These are phyloP conservation scores for Cynara cardunculus DNA, from an alignment of 129 eudicot species.

Conservation along the genomic window DNA sequence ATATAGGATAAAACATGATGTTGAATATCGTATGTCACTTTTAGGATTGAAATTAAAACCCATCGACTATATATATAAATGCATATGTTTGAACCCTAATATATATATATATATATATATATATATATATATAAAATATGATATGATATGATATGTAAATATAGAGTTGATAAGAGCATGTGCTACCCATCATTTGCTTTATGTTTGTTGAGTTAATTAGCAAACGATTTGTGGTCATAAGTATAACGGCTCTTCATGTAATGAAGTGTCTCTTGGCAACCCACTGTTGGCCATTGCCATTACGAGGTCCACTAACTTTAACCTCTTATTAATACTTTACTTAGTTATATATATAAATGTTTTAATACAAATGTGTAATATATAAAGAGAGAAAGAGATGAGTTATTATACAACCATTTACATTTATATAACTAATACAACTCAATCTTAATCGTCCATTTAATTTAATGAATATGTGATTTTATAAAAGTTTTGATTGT, in stretches of 20 bases:
- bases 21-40: too few species aligned
- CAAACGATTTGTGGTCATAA: background rate
- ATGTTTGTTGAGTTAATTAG: background rate
- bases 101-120: too few species aligned
- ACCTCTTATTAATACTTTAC: background rate
- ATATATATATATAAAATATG: too few species aligned
- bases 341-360: background rate
- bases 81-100: too few species aligned
- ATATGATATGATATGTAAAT: too few species aligned
- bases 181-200: background rate
- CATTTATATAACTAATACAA: background rate
- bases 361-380: background rate
- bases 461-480: too few species aligned
- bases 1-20: too few species aligned
- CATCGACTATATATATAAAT: too few species aligned
- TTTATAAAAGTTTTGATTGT: too few species aligned
- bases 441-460: too few species aligned
- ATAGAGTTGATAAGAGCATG: too few species aligned
- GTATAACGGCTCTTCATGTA: background rate
- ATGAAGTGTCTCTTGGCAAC: background rate
- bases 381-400: background rate
- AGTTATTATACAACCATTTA: background rate
- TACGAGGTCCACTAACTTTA: background rate
- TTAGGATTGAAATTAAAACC: too few species aligned
- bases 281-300: background rate